A percentile compares a stretch with the other conserved stretches of the same genome.
These are phyloP conservation scores for Stagonosporopsis vannaccii DNA, from an alignment of 2,329 filamentous ascomycete species.

Conservation along the genomic window DNA sequence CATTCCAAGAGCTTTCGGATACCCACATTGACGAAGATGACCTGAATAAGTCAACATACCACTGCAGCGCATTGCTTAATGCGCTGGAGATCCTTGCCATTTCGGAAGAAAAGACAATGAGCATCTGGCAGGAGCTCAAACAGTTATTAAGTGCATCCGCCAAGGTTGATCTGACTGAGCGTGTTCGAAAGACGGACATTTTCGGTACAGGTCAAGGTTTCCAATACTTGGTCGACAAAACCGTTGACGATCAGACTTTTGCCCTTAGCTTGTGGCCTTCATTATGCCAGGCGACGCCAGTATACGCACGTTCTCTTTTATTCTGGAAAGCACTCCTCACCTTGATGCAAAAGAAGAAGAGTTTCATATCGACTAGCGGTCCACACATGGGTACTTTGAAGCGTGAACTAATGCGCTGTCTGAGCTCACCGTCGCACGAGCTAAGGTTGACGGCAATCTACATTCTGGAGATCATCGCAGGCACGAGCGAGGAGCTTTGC, in stretches of 20 bases:
- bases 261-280: constrained; percentile 65
- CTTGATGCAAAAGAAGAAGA: constrained; percentile 71
- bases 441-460: constrained; percentile 76
- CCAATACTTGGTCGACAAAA: constrained; percentile 71
- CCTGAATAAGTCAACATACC: constrained; percentile 22
- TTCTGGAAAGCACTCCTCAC: constrained; percentile 51
- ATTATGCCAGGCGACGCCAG: constrained; percentile 69
- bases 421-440: constrained; percentile 77
- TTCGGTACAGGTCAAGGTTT: constrained; percentile 81
- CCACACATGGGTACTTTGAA: constrained; percentile 68
- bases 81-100: constrained; percentile 32
- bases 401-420: constrained; percentile 72
- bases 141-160: constrained; percentile 31
- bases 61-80: constrained; percentile 44
- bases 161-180: background rate
- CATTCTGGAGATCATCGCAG: constrained; percentile 68
- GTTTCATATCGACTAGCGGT: constrained; percentile 58
- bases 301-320: constrained; percentile 64
- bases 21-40: constrained; percentile 13
- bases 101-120: constrained; percentile 26
- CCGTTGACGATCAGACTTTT: constrained; percentile 59
- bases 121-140: constrained; percentile 33
- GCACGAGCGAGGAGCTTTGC: constrained; percentile 58
- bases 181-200: constrained; percentile 36
- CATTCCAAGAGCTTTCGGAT: constrained; percentile 65